Percentiles rank a stretch among this genome's conserved stretches.
Evolutionary conservation across 352 stramenopile species (phyloP).

Genomic region (Pythium aristosporum): DNA sequence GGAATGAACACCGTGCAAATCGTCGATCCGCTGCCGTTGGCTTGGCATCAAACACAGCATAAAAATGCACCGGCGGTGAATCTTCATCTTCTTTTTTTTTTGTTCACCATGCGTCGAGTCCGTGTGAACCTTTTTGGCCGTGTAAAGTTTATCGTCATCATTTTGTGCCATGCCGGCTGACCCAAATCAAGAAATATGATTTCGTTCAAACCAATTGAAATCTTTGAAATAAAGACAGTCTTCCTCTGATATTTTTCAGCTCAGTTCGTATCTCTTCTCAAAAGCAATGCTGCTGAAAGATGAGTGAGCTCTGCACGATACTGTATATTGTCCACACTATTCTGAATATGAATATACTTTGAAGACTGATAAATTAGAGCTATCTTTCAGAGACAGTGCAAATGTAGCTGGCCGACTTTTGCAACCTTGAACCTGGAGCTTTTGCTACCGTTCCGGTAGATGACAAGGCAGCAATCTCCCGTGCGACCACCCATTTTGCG

Average conservation of each 20-base stretch:
- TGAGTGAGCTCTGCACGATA: no score
- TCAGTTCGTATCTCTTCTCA: background rate
- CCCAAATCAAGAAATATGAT: no score
- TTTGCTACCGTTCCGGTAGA: background rate
- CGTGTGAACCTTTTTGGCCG: background rate
- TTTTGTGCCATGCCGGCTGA: background rate
- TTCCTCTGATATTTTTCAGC: no score
- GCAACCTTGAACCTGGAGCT: conserved; percentile 13
- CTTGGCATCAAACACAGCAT: no score
- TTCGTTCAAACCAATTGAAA: background rate
- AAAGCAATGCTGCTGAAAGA: background rate
- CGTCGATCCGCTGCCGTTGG: no score
- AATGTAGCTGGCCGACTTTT: conserved; percentile 1
- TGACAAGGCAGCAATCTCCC: no score
- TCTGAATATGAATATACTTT: no score
- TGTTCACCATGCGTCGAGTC: background rate
- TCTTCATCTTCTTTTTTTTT: background rate
- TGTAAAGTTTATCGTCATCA: background rate
- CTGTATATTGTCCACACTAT: no score
- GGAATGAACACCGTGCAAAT: no score
- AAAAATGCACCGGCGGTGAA: no score
- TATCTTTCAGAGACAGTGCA: no score
- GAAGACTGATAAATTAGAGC: no score
- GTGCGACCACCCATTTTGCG: background rate
- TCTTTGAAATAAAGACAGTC: background rate